Base-by-base conservation (phyloP, 257 asterid species). In the Lycium barbarum region DNA sequence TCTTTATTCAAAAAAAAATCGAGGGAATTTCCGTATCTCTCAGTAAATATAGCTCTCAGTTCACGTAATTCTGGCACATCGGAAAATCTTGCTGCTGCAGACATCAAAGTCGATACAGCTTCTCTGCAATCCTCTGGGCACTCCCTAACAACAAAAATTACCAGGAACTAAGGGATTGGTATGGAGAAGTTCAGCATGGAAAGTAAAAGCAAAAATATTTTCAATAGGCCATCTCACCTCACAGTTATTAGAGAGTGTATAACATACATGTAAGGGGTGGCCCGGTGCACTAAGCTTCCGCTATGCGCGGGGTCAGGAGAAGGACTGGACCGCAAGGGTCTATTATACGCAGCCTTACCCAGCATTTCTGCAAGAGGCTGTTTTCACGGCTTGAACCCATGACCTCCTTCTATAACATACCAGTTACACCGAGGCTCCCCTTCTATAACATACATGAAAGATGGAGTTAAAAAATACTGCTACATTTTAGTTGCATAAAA, bases 101-200 rank as follows among this genome's bases (percentile, higher is more conserved):
- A 92, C 93, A 91, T 88, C 90, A 96, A 85, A 62, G 95, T 88
- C 14, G 99, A 82, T 9, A 85, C 98, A 38, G 98, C 95, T 92
- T 94, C 99, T 85, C 89, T 91, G 88, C 98, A 93, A 7, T 96
- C 97, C 63, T 93, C 97, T 0, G 97, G 98, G 68, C 98, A 96
- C 79, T 94, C 99, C 82, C 99, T 96, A 13, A 51, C 13, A 76
- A 51, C 22, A 22, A 22, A 7, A 73, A 49, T 74, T 54, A 51
- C 62, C 43, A 22, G 22, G 20, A 74, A 36, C 2, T 35, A 67
- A 45, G 49, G 1, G 20, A 67, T 67, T 67, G 33, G 73, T 66
- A 54, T 4, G 12, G 57, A 54, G 59, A 54, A 54, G 59, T 54
- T 54, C 6, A 54, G 45, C 45, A 40, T 40, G 45, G 45, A 40